A percentile compares a stretch with the other conserved stretches of the same genome.
Evolutionary conservation across 306 rosid genomes (phyloP).

Genomic region (Trichosanthes cucumerina): DNA sequence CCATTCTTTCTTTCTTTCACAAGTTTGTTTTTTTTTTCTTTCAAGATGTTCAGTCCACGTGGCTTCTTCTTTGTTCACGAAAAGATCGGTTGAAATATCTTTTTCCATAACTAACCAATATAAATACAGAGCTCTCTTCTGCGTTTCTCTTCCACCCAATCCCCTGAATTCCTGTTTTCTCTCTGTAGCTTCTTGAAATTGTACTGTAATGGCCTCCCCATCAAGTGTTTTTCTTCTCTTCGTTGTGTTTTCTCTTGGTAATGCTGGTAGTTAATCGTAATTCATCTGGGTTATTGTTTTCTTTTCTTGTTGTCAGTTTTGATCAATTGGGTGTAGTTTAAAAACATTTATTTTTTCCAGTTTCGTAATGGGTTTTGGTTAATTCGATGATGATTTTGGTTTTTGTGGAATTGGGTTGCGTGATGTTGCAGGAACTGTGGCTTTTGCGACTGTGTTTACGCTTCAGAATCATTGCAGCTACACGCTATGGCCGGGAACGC

Average conservation of each 20-base stretch:
- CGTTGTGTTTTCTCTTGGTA: neutral
- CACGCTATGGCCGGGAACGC: conserved; percentile 75
- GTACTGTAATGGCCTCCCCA: neutral
- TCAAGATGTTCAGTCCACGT: neutral
- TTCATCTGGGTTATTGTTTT: too few species aligned
- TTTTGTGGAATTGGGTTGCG: neutral
- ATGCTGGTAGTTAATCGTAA: neutral
- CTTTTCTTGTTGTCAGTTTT: neutral
- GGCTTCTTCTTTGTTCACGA: conserved; percentile 4
- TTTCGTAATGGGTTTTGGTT: neutral
- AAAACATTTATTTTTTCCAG: neutral
- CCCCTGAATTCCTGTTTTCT: neutral
- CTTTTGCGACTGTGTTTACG: conserved; percentile 36
- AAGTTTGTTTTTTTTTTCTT: neutral
- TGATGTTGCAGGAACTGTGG: conserved; percentile 27
- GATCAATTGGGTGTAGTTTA: neutral
- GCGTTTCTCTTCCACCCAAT: neutral
- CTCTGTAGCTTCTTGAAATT: neutral
- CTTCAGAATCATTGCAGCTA: conserved; percentile 49
- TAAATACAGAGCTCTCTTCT: neutral
- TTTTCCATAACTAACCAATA: neutral
- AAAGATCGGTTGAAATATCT: conserved; percentile 7
- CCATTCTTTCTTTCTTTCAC: neutral
- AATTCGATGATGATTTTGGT: neutral
- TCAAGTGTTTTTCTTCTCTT: neutral